Base-by-base conservation (phyloP, 768 basidiomycete genomes). In the Clitopilus hobsonii region DNA sequence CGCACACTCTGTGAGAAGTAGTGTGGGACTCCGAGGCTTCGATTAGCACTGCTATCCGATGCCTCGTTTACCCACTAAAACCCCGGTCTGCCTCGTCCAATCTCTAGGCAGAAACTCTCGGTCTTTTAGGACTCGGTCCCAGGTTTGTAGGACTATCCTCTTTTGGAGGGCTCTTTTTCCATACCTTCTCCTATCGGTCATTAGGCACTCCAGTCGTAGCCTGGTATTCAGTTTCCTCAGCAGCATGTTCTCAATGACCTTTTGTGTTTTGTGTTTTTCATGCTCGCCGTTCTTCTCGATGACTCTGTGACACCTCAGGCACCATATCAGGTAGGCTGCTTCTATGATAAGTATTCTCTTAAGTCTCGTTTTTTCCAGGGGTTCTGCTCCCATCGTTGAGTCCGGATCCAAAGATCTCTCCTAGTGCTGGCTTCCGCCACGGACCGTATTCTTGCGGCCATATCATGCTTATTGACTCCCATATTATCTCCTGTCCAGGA, bases 401-500 rank as follows among this genome's bases (percentile, higher is more conserved):
- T 36, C 13, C 32, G 32, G 13, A 36, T 36, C 32, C 32, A 4
- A 36, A n/a, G 32, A 36, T 36, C n/a, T 10, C 32, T 36, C 13
- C 32, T 11, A 36, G 10, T 11, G 13, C n/a, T 36, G 32, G 32
- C n/a, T 36, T 36, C 2, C 2, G 13, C 32, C 10, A 36, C n/a
- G 4, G 3, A n/a, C 32, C 32, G 32, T 36, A 36, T 10, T 54
- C 49, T 11, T 36, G 25, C 32, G 27, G 54, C 23, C 18, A 16
- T 36, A 65, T 16, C 6, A 54, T 25, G 49, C 51, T 51, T 1
- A 28, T 56, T 6, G 55, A 22, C 16, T 56, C 32, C 64, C 60
- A 61, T 1, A 67, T 51, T 27, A 23, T 18, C 29, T 55, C 49
- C 48, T 68, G 68, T 1, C 64, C 63, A 6, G 63, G 55, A 0